Base-by-base conservation (phyloP, 192 early-diverging fungal species). In the Linderina pennispora region DNA sequence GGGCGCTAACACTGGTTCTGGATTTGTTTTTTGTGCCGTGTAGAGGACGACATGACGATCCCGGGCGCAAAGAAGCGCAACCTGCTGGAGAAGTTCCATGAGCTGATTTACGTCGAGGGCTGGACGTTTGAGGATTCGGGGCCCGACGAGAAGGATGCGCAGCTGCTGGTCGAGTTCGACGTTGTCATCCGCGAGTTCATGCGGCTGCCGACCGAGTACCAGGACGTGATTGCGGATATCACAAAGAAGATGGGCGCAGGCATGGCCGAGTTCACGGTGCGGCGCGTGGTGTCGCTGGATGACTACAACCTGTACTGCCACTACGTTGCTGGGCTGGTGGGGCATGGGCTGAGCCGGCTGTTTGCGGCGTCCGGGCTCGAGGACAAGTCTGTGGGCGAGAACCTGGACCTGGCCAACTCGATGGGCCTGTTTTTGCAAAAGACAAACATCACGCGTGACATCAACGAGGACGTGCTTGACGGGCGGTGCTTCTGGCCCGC, bases 361-460 rank as follows among this genome's bases (percentile, higher is more conserved):
- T 99, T 99, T 79, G 75, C 77, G 17, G 88, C 80, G 11, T 88
- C 86, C 19, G 85, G 85, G 8, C 80, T 96, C 26, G 92, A 97
- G 75, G 71, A 74, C 50, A 55, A 62, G 33, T 23, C 53, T 4
- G 45, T 84, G 13, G 59, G 71, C n/a, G 60, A 77, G 20, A 53
- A 69, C 9, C 75, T 60, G 20, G 66, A 61, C 16, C 58, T 80
- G 50, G 77, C 94, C 50, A 95, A 97, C 67, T 82, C 85, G 28
- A 98, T 99, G 94, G 97, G 97, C 23, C 76, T 91, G 40, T 98
- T 99, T 65, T 74, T 99, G 53, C 97, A 99, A 81, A 98, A 98
- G 77, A 85, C 86, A 26, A 99, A 99, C 62, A 99, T 99, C 40
- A 85, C 88, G 23, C 91, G 96, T 24, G 97, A 99, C 66, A 97